These are phyloP conservation scores for apple (Malus domestica) DNA, from an alignment of 306 rosid species.

Conservation along the genomic window DNA sequence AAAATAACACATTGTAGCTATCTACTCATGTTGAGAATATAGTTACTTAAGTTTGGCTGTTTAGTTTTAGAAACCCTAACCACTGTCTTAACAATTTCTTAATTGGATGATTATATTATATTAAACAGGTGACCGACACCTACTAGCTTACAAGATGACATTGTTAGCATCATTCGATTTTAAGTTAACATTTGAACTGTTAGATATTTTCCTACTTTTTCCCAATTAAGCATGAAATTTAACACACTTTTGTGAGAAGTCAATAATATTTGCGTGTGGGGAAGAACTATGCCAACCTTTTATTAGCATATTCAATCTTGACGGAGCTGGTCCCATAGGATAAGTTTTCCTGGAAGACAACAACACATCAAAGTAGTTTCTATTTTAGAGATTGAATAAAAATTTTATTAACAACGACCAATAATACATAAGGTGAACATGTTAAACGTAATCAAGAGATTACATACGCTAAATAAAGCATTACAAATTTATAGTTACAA, in stretches of 20 bases:
- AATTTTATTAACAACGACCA: too few species aligned
- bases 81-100: background rate
- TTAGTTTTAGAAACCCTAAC: background rate
- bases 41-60: background rate
- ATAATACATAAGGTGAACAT: too few species aligned
- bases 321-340: background rate
- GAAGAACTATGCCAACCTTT: background rate
- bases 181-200: background rate
- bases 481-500: background rate
- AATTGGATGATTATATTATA: background rate
- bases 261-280: background rate
- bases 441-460: background rate
- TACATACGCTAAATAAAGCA: background rate
- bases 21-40: background rate
- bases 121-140: background rate
- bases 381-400: too few species aligned
- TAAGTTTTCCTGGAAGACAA: background rate
- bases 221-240: background rate
- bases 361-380: too few species aligned
- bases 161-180: background rate
- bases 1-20: background rate
- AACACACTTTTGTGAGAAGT: background rate
- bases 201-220: background rate
- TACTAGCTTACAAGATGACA: background rate
- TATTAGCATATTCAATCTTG: background rate